Conservation (phyloP, 345 rosid genomes). For the Kernera saxatilis region DNA sequence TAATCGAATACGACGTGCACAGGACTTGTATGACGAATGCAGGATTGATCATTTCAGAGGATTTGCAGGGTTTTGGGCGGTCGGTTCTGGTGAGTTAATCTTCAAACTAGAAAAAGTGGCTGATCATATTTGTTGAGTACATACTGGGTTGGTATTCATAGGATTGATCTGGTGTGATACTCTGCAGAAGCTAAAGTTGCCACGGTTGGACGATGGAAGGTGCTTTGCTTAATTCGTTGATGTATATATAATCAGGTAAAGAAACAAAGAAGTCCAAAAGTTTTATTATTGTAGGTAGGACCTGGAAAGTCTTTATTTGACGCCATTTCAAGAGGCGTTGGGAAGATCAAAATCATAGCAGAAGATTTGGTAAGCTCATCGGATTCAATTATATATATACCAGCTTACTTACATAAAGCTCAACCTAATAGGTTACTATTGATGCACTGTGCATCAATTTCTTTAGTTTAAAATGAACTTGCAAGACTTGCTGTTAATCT, state of each 20-base stretch:
- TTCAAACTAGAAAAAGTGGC: conserved; percentile 10
- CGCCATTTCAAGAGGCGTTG: conserved; percentile 62
- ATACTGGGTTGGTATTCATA: not conserved
- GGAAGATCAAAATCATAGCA: conserved; percentile 71
- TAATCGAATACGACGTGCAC: conserved; percentile 63
- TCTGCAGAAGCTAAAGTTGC: conserved; percentile 85
- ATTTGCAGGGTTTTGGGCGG: conserved; percentile 96
- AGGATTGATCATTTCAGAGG: conserved; percentile 98
- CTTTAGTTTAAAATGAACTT: not conserved
- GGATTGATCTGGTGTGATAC: not conserved
- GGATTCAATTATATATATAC: not conserved
- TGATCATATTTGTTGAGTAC: not conserved
- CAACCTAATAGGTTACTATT: not conserved
- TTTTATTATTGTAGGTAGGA: conserved; percentile 69
- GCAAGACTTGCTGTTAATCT: not conserved
- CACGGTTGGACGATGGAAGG: conserved; percentile 85
- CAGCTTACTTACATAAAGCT: not conserved
- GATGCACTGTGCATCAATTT: not conserved
- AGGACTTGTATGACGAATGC: conserved; percentile 75
- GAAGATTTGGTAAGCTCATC: conserved; percentile 82
- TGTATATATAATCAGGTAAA: conserved; percentile 16
- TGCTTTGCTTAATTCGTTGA: conserved; percentile 7
- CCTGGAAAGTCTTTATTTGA: conserved; percentile 88
- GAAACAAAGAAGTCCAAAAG: conserved; percentile 18
- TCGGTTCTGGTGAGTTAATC: conserved; percentile 65